Base-by-base conservation (phyloP, 108 stramenopile species). In the Nitzschia palea region DNA sequence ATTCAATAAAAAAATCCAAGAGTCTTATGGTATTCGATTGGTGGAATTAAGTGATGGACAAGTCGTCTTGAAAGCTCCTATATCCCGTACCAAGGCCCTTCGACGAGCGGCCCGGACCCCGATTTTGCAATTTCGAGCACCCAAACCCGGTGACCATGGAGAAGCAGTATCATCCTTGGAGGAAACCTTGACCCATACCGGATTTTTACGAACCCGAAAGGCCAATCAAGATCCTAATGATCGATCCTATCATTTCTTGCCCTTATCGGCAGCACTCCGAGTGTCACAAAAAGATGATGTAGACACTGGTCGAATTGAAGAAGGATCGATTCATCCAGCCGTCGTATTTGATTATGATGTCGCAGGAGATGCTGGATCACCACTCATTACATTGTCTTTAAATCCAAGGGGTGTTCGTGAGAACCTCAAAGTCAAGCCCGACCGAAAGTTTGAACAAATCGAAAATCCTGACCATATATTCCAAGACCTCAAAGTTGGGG, bases 211-310 rank as follows among this genome's bases (percentile, higher is more conserved):
- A 44, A 55, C 52, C 10, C 62, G 61, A 12, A 56, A 68, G 51
- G 31, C 31, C 4, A 34, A 65, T 8, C 27, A 73, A 35, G 43
- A 55, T 57, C 6, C 17, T 26, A 17, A 47, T 14, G 43, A 50
- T 25, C 53, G 61, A 44, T 55, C 40, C 43, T 77, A 70, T 37
- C 15, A 36, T 32, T 67, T 81, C 33, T 70, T 77, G 40, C 87
- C 87, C 33, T 48, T 93, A 45, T 84, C 85, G 18, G 88, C 91
- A 4, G 85, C 86, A 14, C 54, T 93, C 20, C 83, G 91, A 18
- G 85, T 93, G 12, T 73, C 66, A 52, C 78, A 71, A 55, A 74
- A 78, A 44, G 74, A 78, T 30, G 85, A 84, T 67, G 66, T 78
- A 1, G 83, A 82, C 32, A 68, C 70, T n/a, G 83, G 76, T 40